Percentiles rank a stretch among this genome's conserved stretches.
These are phyloP conservation scores for Schoenoplectus tabernaemontani DNA, from an alignment of 202 grass and related monocot genomes.

Conservation along the genomic window DNA sequence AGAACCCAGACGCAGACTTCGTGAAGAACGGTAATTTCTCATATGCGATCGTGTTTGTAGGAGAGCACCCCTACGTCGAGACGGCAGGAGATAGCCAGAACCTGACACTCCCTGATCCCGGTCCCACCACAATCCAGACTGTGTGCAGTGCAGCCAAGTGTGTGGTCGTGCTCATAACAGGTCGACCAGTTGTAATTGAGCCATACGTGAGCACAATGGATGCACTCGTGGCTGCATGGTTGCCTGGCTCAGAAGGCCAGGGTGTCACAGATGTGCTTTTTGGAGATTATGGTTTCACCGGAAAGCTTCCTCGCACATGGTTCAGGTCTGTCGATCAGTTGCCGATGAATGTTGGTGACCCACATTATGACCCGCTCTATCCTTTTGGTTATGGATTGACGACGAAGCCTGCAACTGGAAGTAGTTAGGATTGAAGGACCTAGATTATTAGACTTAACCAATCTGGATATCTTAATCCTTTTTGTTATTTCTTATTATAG, in stretches of 20 bases:
- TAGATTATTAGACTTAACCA: slow-evolving; percentile 6
- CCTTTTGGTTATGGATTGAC: slow-evolving; percentile 61
- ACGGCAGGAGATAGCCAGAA: slow-evolving; percentile 69
- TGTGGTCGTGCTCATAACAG: slow-evolving; percentile 60
- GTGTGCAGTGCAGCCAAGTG: slow-evolving; percentile 56
- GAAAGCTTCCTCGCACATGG: slow-evolving; percentile 84
- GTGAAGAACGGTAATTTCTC: slow-evolving; percentile 61
- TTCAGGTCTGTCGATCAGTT: slow-evolving; percentile 92
- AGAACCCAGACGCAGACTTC: slow-evolving; percentile 68
- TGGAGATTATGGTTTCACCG: slow-evolving; percentile 74
- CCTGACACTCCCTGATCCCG: slow-evolving; percentile 86
- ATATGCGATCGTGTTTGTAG: slow-evolving; percentile 78
- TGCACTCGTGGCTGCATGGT: slow-evolving; percentile 78
- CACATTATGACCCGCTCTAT: slow-evolving; percentile 78
- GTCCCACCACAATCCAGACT: slow-evolving; percentile 49
- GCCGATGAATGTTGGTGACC: slow-evolving; percentile 75
- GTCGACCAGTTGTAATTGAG: slow-evolving; percentile 72
- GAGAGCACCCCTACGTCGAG: slow-evolving; percentile 84
- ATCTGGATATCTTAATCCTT: background rate
- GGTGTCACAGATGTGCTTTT: slow-evolving; percentile 77
- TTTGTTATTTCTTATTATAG: background rate
- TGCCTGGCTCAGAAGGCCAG: slow-evolving; percentile 70
- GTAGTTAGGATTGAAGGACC: background rate
- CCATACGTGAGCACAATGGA: slow-evolving; percentile 45
- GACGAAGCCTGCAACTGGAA: slow-evolving; percentile 32